phyloP scores from a whole-genome alignment of 1,284 basidiomycete species.

The Mycosarcoma mackinlayi region DNA sequence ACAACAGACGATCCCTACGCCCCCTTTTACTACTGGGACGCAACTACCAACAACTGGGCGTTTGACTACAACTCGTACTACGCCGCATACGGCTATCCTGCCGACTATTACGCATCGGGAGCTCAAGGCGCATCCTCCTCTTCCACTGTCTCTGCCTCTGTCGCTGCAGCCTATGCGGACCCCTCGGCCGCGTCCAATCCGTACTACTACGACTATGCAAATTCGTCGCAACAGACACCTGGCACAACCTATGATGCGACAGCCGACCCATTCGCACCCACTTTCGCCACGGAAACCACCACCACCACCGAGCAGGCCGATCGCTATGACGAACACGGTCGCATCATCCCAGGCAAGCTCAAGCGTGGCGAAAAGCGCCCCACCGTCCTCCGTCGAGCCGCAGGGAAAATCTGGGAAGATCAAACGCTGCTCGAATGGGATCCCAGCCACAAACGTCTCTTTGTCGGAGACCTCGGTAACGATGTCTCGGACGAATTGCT shows the following conservation, averaged over 20 bases:
- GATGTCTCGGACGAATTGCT: constrained; percentile 96
- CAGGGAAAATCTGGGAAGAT: constrained; percentile 97
- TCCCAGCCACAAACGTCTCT: constrained; percentile 96
- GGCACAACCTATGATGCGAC: constrained; percentile 2
- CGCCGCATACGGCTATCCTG: constrained; percentile 55
- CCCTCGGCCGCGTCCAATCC: constrained; percentile 12
- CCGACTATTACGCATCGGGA: constrained; percentile 44
- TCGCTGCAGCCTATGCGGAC: constrained; percentile 37
- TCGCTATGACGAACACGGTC: constrained; percentile 32
- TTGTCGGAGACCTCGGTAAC: constrained; percentile 97
- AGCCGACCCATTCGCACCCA: constrained; percentile 14
- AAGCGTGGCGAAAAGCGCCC: constrained; percentile 86
- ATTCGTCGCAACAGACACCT: background rate
- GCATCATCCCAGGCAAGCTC: constrained; percentile 57
- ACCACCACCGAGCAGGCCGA: constrained; percentile 18
- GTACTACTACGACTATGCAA: constrained; percentile 23
- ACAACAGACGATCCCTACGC: constrained; percentile 61
- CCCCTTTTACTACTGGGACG: constrained; percentile 67
- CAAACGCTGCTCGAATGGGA: constrained; percentile 97
- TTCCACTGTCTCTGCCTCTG: background rate
- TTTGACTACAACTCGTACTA: constrained; percentile 67
- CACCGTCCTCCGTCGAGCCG: constrained; percentile 93
- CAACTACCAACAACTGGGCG: constrained; percentile 58
- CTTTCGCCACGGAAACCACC: constrained; percentile 5
- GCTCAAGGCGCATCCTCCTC: constrained; percentile 22